Conservation (phyloP, 345 rosid genomes). For the Rubroshorea leprosula region DNA sequence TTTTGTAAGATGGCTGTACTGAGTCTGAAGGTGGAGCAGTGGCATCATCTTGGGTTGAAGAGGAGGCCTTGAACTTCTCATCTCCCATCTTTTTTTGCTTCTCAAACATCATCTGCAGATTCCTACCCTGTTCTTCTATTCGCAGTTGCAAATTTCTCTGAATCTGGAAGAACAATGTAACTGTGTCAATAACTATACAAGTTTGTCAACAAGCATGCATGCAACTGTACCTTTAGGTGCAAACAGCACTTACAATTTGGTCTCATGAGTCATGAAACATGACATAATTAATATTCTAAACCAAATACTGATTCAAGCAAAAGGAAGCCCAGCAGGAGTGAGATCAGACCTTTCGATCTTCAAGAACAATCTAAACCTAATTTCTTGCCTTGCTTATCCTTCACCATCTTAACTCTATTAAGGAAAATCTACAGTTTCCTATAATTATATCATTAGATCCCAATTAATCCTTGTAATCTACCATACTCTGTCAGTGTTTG, state of each 20-base stretch:
- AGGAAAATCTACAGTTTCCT: no score
- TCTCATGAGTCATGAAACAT: no score
- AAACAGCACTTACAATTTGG: no score
- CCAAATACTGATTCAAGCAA: background rate
- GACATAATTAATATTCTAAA: no score
- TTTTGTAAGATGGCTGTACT: conserved; percentile 13
- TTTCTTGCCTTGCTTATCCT: background rate
- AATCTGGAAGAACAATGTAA: conserved; percentile 36
- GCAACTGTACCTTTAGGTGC: background rate
- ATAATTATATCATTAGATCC: no score
- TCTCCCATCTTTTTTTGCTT: conserved; percentile 47
- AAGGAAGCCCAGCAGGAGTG: background rate
- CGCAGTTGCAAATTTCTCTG: conserved; percentile 75
- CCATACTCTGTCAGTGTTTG: background rate
- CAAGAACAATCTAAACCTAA: background rate
- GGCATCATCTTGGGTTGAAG: conserved; percentile 27
- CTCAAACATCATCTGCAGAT: conserved; percentile 61
- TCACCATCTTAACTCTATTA: background rate
- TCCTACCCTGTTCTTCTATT: conserved; percentile 81
- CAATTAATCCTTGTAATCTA: no score
- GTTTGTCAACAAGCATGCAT: background rate
- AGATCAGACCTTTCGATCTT: no score
- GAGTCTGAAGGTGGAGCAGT: conserved; percentile 15
- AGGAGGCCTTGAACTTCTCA: conserved; percentile 22
- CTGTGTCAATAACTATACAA: background rate